phyloP scores from a whole-genome alignment of 768 basidiomycete species.

The Fistulinella prunicolor region DNA sequence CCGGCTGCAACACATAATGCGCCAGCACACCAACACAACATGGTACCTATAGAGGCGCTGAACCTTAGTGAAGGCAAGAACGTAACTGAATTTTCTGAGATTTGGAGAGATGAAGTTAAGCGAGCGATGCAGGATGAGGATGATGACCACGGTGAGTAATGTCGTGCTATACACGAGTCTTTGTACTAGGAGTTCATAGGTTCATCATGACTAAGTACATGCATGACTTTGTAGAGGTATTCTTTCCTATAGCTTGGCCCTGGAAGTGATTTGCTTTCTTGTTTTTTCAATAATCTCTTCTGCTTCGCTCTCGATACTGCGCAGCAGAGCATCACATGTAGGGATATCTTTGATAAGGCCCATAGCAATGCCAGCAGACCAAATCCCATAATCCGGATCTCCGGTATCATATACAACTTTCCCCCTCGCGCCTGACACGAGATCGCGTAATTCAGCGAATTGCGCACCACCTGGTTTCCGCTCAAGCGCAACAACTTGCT shows the following conservation, averaged over 20 bases:
- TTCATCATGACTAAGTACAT: not conserved
- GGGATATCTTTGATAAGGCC: slow-evolving; percentile 84
- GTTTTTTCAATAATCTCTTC: slow-evolving; percentile 61
- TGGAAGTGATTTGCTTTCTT: slow-evolving; percentile 21
- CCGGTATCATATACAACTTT: slow-evolving; percentile 77
- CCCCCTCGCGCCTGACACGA: slow-evolving; percentile 71
- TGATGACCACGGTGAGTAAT: no score
- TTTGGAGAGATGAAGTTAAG: slow-evolving; percentile 56
- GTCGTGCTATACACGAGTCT: not conserved
- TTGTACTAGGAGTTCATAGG: not conserved
- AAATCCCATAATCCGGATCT: slow-evolving; percentile 85
- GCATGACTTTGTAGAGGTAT: not conserved
- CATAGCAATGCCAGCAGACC: slow-evolving; percentile 64
- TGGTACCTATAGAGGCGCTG: slow-evolving; percentile 89
- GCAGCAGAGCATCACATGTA: slow-evolving; percentile 70
- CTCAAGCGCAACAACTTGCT: slow-evolving; percentile 85
- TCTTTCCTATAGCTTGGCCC: slow-evolving; percentile 19
- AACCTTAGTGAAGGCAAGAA: slow-evolving; percentile 69
- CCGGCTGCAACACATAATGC: slow-evolving; percentile 63
- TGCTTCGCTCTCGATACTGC: slow-evolving; percentile 69
- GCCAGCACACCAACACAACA: slow-evolving; percentile 81
- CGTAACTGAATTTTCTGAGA: slow-evolving; percentile 69
- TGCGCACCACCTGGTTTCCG: slow-evolving; percentile 78
- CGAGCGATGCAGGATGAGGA: slow-evolving; percentile 26
- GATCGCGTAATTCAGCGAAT: slow-evolving; percentile 79